phyloP scores from a whole-genome alignment of 2,329 filamentous ascomycete genomes.

The Remersonia thermophila region DNA sequence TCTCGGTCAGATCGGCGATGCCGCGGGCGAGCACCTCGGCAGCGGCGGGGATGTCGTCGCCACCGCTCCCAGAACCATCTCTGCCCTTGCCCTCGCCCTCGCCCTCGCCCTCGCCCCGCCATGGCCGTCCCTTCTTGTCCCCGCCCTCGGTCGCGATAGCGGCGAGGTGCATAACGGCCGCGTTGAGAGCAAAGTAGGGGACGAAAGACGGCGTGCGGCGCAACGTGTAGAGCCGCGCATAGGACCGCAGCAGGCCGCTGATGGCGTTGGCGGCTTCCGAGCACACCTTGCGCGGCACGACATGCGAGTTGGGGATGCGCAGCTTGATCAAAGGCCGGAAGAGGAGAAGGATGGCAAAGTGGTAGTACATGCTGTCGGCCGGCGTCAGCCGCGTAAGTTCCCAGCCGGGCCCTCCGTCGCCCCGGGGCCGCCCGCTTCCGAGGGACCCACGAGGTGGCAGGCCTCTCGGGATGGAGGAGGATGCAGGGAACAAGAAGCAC shows the following conservation, averaged over 20 bases:
- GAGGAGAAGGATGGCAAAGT: conserved; percentile 58
- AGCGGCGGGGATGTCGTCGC: conserved; percentile 24
- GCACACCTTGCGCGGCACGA: conserved; percentile 54
- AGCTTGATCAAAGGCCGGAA: conserved; percentile 61
- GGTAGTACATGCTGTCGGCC: conserved; percentile 53
- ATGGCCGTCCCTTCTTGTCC: conserved; percentile 10
- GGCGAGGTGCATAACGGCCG: conserved; percentile 48
- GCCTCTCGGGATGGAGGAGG: too few relatives aligned
- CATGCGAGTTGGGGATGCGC: conserved; percentile 48
- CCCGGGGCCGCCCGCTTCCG: too few relatives aligned
- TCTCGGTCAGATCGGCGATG: conserved; percentile 45
- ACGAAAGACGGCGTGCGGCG: conserved; percentile 48
- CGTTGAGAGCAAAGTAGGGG: conserved; percentile 49
- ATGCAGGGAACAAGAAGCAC: background rate
- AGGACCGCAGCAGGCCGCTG: conserved; percentile 41
- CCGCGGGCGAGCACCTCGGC: conserved; percentile 38
- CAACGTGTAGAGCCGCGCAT: conserved; percentile 46
- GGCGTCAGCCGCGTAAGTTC: background rate
- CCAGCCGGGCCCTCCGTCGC: too few relatives aligned
- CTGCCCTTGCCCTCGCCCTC: background rate
- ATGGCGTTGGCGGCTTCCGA: conserved; percentile 49
- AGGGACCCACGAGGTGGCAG: too few relatives aligned
- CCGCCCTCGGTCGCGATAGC: conserved; percentile 31
- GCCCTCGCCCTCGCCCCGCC: conserved; percentile 6
- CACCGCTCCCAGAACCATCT: too few relatives aligned